Base-by-base conservation (phyloP, 306 rosid genomes). In the Vicia villosa region DNA sequence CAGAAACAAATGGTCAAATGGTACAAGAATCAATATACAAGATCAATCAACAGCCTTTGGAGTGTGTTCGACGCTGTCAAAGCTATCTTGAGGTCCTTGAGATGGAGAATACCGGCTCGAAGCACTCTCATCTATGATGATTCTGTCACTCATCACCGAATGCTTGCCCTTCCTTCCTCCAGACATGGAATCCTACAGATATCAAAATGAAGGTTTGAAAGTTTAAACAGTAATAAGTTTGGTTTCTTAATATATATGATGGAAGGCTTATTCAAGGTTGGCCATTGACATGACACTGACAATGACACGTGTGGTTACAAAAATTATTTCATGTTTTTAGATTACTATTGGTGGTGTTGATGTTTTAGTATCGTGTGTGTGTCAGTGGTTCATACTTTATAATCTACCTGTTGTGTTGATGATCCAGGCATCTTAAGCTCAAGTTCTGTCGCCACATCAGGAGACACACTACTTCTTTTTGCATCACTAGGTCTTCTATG, bases 371-470 rank as follows among this genome's bases (percentile, higher is more conserved):
- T 5, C 50, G 8, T 43, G 50, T 41, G 5, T 10, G 45, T 42
- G 8, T 42, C 49, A 5, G 5, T 14, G 15, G 7, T n/a, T 14
- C 50, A 49, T 49, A 16, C 22, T 68, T 42, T 2, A 43, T 49
- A 66, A 72, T 80, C 54, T 69, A 90, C 98, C 89, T 79, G 90
- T 28, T 73, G 86, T n/a, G 85, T 68, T 20, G 97, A 88, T 45
- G 96, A 86, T 55, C 98, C 98, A 16, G 98, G 98, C 90, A 85
- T 86, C 94, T 93, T 93, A 60, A 93, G 91, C 76, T 85, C 96
- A 66, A 93, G 98, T 50, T 88, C 94, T 3, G 98, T 93, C 45
- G 94, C 97, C 42, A 93, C 98, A 47, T 90, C 97, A 0, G 72
- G 84, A 47, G 96, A 86, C 22, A 71, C 85, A 0, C 83, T 77